Base-by-base conservation (phyloP, 2,329 filamentous ascomycete genomes). In the Dothistroma septosporum region DNA sequence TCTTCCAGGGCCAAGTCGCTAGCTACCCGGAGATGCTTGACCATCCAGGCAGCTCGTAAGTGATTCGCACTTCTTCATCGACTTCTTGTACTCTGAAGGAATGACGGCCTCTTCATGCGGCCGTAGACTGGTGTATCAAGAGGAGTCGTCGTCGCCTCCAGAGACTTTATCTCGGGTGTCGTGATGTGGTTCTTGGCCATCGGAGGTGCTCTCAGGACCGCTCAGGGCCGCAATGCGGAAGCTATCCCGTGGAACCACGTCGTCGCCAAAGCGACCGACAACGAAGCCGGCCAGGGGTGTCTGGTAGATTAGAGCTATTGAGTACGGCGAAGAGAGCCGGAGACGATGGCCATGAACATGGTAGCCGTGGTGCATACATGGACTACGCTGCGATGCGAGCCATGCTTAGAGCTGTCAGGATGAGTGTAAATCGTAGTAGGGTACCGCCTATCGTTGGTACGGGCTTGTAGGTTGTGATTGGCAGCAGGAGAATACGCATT, bases 11-110 rank as follows among this genome's bases (percentile, higher is more conserved):
- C 12, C 55, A 48, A 1, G 37, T 32, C 3, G 37, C 59, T 9
- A 37, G 31, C 28, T 32, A 32, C 59, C 59, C 12, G 59, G 55
- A n/a, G 32, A 21, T 2, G 41, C 16, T 28, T 49, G 53, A 12
- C 57, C 55, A 16, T 55, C 41, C 37, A 61, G 24, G 24, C 32
- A 57, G 55, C 55, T 55, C 16, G 55, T 37, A 8, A 61, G 54
- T 16, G 48, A 41, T 32, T 58, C 35, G 6, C 59, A 55, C 24
- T 61, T 61, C 24, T 58, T 44, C 8, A 24, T 44, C 16, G 50
- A 28, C 16, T 49, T 22, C 35, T 61, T 55, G 41, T 52, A 57
- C 31, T 19, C 48, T 9, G 48, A 46, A 28, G 28, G 7, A 22
- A 56, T 47, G 11, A 28, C 11, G 21, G 35, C 44, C n/a, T 32